Evolutionary conservation across 768 basidiomycete genomes (phyloP).

Genomic region (Russula sp.): DNA sequence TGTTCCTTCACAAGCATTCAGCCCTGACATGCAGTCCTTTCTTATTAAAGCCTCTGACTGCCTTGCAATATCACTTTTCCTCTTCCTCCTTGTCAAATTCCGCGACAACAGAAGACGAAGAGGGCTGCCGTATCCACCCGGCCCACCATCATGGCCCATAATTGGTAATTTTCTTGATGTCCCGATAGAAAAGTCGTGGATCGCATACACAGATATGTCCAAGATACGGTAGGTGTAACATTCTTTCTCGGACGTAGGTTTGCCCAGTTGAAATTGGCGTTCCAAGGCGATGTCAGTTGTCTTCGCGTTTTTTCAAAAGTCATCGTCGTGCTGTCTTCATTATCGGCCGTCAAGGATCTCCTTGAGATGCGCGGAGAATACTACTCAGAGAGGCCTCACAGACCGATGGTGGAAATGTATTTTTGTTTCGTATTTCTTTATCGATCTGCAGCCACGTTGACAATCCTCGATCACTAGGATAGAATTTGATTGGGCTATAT

Average conservation of each 20-base stretch:
- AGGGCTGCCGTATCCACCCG: constrained; percentile 14
- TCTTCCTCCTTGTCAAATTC: background rate
- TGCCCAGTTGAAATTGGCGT: background rate
- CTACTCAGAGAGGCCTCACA: constrained; percentile 15
- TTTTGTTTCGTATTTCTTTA: background rate
- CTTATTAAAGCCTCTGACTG: background rate
- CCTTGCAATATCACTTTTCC: background rate
- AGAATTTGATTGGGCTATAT: background rate
- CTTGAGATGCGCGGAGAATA: constrained; percentile 17
- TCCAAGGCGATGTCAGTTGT: constrained; percentile 19
- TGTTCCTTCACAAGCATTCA: background rate
- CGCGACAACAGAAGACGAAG: background rate
- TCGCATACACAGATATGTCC: constrained; percentile 4
- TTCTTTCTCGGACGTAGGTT: background rate
- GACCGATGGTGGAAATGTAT: constrained; percentile 11
- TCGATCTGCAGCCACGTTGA: background rate
- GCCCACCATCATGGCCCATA: constrained; percentile 2
- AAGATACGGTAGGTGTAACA: constrained; percentile 14
- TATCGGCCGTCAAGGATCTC: constrained; percentile 8
- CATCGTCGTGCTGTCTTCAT: constrained; percentile 8
- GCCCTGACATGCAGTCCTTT: background rate
- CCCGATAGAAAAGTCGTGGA: constrained; percentile 13
- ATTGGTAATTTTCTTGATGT: constrained; percentile 22
- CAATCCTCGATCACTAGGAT: background rate
- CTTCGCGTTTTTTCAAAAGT: constrained; percentile 13